Conservation (phyloP, 2,329 filamentous ascomycete species). For the Eutypella sp. region DNA sequence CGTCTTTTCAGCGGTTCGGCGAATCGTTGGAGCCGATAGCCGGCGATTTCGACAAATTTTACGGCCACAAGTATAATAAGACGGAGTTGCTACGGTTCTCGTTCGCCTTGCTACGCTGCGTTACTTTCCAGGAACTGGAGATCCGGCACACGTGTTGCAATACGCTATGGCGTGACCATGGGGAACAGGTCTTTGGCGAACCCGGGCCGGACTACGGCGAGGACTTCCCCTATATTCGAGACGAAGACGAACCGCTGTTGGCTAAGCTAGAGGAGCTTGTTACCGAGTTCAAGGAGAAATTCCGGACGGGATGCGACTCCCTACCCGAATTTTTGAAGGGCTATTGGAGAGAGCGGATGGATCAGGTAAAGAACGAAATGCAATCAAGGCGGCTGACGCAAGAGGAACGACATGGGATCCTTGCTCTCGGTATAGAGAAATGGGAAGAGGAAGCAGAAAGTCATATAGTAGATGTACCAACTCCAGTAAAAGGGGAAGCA, state of each 20-base stretch:
- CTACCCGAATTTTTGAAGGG: not conserved
- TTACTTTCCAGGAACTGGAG: not conserved
- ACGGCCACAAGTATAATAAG: not conserved
- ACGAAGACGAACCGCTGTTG: not conserved
- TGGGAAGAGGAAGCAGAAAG: not conserved
- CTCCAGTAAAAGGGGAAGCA: no score
- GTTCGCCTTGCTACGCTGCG: not conserved
- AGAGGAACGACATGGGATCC: not conserved
- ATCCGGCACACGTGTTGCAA: not conserved
- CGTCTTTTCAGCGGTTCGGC: not conserved
- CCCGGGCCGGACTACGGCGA: not conserved
- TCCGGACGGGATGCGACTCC: not conserved
- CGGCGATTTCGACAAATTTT: not conserved
- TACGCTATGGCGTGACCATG: not conserved
- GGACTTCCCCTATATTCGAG: not conserved
- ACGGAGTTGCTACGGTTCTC: not conserved
- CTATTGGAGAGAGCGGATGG: not conserved
- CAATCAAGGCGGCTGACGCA: not conserved
- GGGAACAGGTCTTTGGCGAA: not conserved
- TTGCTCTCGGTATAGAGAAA: not conserved
- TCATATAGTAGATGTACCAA: not conserved
- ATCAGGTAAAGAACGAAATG: not conserved
- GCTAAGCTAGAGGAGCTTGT: not conserved
- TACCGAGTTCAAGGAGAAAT: not conserved
- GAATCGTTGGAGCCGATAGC: not conserved